Base-by-base conservation (phyloP, 2,329 filamentous ascomycete genomes). In the Diaporthe sp. region DNA sequence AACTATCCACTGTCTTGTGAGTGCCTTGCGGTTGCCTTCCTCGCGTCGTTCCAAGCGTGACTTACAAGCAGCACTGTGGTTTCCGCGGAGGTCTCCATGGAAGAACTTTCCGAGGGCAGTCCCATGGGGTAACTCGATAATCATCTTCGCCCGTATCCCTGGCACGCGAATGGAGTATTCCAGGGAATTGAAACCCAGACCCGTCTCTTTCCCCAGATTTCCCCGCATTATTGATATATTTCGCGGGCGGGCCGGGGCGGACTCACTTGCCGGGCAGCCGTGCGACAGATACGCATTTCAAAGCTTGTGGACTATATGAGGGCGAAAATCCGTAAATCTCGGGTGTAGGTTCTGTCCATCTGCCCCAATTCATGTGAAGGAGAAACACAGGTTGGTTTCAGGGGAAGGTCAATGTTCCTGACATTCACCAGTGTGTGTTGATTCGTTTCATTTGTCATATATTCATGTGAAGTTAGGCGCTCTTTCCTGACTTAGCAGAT, bases 181-280 rank as follows among this genome's bases (percentile, higher is more conserved):
- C 57, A 60, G 34, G 57, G 57, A 39, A 60, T 39, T 37, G 9
- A 37, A 60, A 37, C 15, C 15, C 22, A 22, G 17, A 25, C 4
- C 15, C 4, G 22, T 60, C 34, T 60, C 34, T 25, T 31, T 25
- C 57, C 57, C 57, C 57, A 60, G 57, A 60, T 25, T 39, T 39
- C 57, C 57, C 57, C 57, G 57, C 57, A 60, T 60, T 60, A n/a
- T 60, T 34, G 57, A 42, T n/a, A 34, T 39, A 42, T 42, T 8
- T 25, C 22, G 31, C 37, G 34, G 57, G 34, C 22, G 34, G 34
- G 57, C 0, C 57, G 57, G 57, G 34, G 57, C 57, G 22, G 34
- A 6, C 34, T 25, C 6, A 15, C 34, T 60, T n/a, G 10, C 20
- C 57, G 57, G 57, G 57, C 57, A 37, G 57, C 57, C 57, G 10